Evolutionary conservation across 2,329 filamentous ascomycete species (phyloP).

Genomic region (Monosporascus cannonballus): DNA sequence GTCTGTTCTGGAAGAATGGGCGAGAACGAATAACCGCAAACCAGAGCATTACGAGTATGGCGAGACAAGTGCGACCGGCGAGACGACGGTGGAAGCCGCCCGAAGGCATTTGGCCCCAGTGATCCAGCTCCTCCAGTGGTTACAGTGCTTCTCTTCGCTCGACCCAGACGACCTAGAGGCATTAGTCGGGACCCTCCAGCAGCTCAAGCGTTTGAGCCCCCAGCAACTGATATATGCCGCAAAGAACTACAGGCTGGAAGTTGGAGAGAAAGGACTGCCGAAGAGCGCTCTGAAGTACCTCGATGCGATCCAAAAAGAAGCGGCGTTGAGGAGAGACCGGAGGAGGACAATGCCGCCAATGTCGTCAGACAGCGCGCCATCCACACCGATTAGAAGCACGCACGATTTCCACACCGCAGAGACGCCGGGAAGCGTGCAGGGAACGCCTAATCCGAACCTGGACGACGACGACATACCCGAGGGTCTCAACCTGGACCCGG

Average conservation of each 20-base stretch:
- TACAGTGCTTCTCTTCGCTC: slow-evolving; percentile 94
- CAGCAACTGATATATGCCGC: slow-evolving; percentile 89
- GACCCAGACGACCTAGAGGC: slow-evolving; percentile 80
- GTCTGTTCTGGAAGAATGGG: slow-evolving; percentile 93
- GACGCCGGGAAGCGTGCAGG: slow-evolving; percentile 35
- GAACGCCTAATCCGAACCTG: slow-evolving; percentile 34
- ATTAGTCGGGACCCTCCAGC: slow-evolving; percentile 80
- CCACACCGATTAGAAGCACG: slow-evolving; percentile 30
- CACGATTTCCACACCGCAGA: slow-evolving; percentile 38
- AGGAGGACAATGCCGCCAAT: slow-evolving; percentile 41
- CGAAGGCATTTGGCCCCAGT: slow-evolving; percentile 81
- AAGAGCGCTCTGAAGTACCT: slow-evolving; percentile 88
- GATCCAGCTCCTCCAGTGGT: slow-evolving; percentile 92
- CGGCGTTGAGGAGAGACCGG: slow-evolving; percentile 51
- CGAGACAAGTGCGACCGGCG: slow-evolving; percentile 76
- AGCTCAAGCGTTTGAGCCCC: slow-evolving; percentile 76
- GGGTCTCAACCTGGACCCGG: slow-evolving; percentile 77
- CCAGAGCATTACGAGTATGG: slow-evolving; percentile 95
- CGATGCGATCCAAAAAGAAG: slow-evolving; percentile 70
- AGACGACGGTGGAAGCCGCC: slow-evolving; percentile 79
- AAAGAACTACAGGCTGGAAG: slow-evolving; percentile 88
- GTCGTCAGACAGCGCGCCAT: slow-evolving; percentile 24
- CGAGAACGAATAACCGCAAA: slow-evolving; percentile 83
- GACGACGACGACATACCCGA: slow-evolving; percentile 66
- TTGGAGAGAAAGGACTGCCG: slow-evolving; percentile 85